Percentiles rank a stretch among this genome's conserved stretches.
These are phyloP conservation scores for Neofusicoccum umdonicola DNA, from an alignment of 2,329 filamentous ascomycete species.

Conservation along the genomic window DNA sequence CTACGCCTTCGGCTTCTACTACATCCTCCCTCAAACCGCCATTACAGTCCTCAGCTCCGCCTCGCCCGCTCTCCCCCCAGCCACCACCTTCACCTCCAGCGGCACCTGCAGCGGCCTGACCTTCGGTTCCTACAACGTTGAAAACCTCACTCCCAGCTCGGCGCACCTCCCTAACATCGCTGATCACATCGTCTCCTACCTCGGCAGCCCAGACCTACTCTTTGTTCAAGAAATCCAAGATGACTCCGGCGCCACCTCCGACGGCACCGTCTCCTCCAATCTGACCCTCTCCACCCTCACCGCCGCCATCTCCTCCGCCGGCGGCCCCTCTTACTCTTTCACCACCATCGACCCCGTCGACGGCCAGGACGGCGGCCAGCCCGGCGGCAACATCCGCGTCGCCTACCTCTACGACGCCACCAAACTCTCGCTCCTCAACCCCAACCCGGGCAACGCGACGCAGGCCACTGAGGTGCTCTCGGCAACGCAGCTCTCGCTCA, in stretches of 20 bases:
- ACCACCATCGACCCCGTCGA: neutral
- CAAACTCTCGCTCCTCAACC: conserved; percentile 58
- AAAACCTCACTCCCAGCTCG: conserved; percentile 62
- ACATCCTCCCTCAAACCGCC: conserved; percentile 62
- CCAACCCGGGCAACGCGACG: conserved; percentile 54
- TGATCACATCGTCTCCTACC: conserved; percentile 62
- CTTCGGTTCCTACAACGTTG: conserved; percentile 66
- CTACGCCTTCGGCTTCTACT: conserved; percentile 67
- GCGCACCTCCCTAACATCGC: conserved; percentile 59
- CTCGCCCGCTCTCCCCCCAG: conserved; percentile 47
- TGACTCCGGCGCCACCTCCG: conserved; percentile 61
- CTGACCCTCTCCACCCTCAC: conserved; percentile 21
- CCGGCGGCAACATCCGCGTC: conserved; percentile 69
- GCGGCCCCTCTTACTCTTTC: conserved; percentile 51
- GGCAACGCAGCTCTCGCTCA: conserved; percentile 61
- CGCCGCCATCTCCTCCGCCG: conserved; percentile 25
- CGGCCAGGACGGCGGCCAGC: conserved; percentile 57
- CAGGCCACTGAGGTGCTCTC: conserved; percentile 59
- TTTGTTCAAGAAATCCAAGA: conserved; percentile 73
- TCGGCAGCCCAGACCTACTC: conserved; percentile 63
- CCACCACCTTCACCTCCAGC: conserved; percentile 54
- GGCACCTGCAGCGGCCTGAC: conserved; percentile 62
- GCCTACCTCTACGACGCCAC: conserved; percentile 68
- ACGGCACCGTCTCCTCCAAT: conserved; percentile 35
- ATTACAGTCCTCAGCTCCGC: conserved; percentile 49